A percentile compares a stretch with the other conserved stretches of the same genome.
phyloP scores from a whole-genome alignment of 1,284 basidiomycete species.

The Polyporus tsugae region DNA sequence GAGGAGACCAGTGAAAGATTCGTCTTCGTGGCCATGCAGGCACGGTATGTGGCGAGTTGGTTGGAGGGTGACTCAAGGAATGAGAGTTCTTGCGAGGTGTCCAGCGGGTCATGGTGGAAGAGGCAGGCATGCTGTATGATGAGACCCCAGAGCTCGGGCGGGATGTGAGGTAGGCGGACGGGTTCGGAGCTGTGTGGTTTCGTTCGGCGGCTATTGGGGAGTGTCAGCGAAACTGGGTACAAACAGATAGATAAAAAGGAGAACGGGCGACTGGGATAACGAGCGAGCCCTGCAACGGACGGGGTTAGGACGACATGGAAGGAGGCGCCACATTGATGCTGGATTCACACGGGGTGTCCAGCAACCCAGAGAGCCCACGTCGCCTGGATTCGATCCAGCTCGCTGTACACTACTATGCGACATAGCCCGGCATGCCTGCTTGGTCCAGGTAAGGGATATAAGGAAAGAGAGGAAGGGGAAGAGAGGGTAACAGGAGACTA shows the following conservation, averaged over 20 bases:
- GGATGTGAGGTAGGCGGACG: constrained; percentile 51
- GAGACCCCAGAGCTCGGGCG: constrained; percentile 67
- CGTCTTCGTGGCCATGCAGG: constrained; percentile 57
- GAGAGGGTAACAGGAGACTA: neutral
- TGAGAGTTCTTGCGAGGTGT: constrained; percentile 57
- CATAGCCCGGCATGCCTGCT: too few species aligned
- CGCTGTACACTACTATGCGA: too few species aligned
- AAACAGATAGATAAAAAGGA: neutral
- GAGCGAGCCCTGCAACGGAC: neutral
- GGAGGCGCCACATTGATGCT: constrained; percentile 17
- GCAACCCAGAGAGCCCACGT: neutral
- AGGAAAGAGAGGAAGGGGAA: neutral
- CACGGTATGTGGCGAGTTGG: constrained; percentile 54
- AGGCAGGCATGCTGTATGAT: constrained; percentile 61
- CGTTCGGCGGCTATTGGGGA: constrained; percentile 22
- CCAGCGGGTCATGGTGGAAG: constrained; percentile 53
- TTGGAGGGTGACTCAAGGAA: constrained; percentile 53
- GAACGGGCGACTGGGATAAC: neutral
- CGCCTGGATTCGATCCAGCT: neutral
- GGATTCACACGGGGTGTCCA: constrained; percentile 23
- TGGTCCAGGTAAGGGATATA: too few species aligned
- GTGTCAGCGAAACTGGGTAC: constrained; percentile 8
- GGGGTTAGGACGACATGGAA: neutral
- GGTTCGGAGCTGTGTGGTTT: constrained; percentile 14
- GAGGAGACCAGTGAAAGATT: constrained; percentile 61